Percentiles rank a stretch among this genome's conserved stretches.
These are phyloP conservation scores for Bruguiera hainesii DNA, from an alignment of 441 rosid species.

Conservation along the genomic window DNA sequence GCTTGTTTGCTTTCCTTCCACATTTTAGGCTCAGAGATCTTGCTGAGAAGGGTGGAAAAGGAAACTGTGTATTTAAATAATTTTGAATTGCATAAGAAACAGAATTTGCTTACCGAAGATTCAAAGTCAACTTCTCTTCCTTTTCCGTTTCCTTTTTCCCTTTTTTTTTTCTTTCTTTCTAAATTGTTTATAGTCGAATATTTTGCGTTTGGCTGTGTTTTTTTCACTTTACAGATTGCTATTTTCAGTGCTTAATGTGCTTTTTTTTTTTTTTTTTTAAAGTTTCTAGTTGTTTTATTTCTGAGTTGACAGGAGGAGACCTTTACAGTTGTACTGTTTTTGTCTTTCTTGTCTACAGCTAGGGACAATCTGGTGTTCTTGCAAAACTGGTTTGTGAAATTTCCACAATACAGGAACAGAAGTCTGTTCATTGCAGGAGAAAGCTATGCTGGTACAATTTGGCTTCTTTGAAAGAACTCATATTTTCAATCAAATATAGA, in stretches of 20 bases:
- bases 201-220: neutral
- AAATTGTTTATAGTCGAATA: neutral
- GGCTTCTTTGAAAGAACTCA: conserved; percentile 4
- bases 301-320: conserved; percentile 37
- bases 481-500: neutral
- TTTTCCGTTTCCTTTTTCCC: conserved; percentile 13
- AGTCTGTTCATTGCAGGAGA: conserved; percentile 89
- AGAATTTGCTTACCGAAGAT: conserved; percentile 33
- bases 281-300: conserved; percentile 18
- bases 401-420: conserved; percentile 87
- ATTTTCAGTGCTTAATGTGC: conserved; percentile 30
- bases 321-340: conserved; percentile 29
- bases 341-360: conserved; percentile 49
- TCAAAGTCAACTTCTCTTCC: conserved; percentile 38
- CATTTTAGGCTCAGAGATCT: conserved; percentile 8
- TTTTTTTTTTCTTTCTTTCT: conserved; percentile 2
- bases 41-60: conserved; percentile 9
- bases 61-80: neutral
- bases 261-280: conserved; percentile 11
- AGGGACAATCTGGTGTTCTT: conserved; percentile 91
- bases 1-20: conserved; percentile 4
- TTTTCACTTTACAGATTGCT: conserved; percentile 34
- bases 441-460: conserved; percentile 87
- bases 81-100: conserved; percentile 21
- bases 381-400: conserved; percentile 84